phyloP scores from a whole-genome alignment of 2,329 filamentous ascomycete genomes.

The Rasamsonia emersonii region DNA sequence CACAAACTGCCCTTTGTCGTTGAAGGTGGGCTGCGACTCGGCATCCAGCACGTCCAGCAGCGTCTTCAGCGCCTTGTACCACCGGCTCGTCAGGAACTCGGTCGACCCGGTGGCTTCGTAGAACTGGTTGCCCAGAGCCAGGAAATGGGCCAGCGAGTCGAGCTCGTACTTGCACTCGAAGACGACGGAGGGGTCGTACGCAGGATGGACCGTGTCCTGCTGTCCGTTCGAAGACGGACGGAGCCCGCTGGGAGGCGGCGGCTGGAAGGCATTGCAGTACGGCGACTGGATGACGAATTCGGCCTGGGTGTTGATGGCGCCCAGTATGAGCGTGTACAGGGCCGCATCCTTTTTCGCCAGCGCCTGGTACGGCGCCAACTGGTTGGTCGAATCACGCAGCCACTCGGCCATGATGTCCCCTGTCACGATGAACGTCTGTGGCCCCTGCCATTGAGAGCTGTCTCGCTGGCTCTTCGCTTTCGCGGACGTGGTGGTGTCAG shows the following conservation, averaged over 20 bases:
- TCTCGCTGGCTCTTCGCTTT: slow-evolving; percentile 37
- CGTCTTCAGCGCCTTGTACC: slow-evolving; percentile 68
- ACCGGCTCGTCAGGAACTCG: slow-evolving; percentile 69
- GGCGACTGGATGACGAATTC: slow-evolving; percentile 92
- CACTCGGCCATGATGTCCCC: slow-evolving; percentile 91
- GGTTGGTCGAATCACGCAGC: slow-evolving; percentile 88
- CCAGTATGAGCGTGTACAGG: slow-evolving; percentile 72
- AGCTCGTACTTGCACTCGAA: slow-evolving; percentile 99
- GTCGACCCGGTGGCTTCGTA: slow-evolving; percentile 68
- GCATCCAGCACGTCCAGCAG: slow-evolving; percentile 65
- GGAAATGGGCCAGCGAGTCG: slow-evolving; percentile 87
- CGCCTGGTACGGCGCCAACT: slow-evolving; percentile 79
- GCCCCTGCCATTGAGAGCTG: slow-evolving; percentile 65
- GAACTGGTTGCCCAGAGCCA: slow-evolving; percentile 79
- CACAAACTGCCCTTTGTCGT: slow-evolving; percentile 56
- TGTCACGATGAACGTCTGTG: slow-evolving; percentile 88
- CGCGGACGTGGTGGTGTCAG: slow-evolving; percentile 11
- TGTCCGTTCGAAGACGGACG: slow-evolving; percentile 67
- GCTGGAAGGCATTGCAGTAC: slow-evolving; percentile 98
- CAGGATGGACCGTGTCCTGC: slow-evolving; percentile 73
- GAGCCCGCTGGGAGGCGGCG: slow-evolving; percentile 74
- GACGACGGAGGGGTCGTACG: slow-evolving; percentile 73
- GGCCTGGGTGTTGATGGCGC: slow-evolving; percentile 90
- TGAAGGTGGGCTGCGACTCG: slow-evolving; percentile 75
- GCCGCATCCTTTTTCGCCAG: slow-evolving; percentile 72